Evolutionary conservation across 306 rosid genomes (phyloP).

Genomic region (Benincasa hispida): DNA sequence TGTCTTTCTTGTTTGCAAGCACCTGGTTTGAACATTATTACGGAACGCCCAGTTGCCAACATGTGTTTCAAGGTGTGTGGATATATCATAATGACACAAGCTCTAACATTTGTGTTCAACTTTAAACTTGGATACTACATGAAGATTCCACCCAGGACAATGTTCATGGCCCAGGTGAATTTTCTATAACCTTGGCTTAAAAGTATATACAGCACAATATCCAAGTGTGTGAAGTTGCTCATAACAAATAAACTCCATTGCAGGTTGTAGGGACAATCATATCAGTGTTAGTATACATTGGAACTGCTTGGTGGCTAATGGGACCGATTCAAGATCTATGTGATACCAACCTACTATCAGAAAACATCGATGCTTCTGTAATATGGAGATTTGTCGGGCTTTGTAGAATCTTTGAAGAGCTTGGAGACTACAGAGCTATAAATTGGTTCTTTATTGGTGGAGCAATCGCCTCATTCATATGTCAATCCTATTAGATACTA

Average conservation of each 20-base stretch:
- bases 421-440: too few species aligned
- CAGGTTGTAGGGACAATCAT: constrained; percentile 63
- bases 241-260: not conserved
- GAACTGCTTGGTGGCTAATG: too few species aligned
- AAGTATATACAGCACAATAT: too few species aligned
- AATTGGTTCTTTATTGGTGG: constrained; percentile 23
- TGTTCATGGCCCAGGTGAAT: constrained; percentile 83
- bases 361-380: constrained; percentile 55
- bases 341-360: constrained; percentile 10
- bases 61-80: constrained; percentile 94
- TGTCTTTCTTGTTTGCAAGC: constrained; percentile 23
- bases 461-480: constrained; percentile 37
- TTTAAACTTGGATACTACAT: constrained; percentile 88
- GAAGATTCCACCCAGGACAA: constrained; percentile 89
- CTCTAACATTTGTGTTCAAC: constrained; percentile 51
- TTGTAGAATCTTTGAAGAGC: constrained; percentile 12
- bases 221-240: too few species aligned
- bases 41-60: constrained; percentile 36
- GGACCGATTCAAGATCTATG: too few species aligned
- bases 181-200: not conserved
- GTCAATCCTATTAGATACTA: constrained; percentile 56
- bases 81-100: constrained; percentile 79
- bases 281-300: constrained; percentile 41
- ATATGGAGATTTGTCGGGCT: constrained; percentile 90
- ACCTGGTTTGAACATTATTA: constrained; percentile 76